Conservation (phyloP, 148 eudicot genomes). For the Rhododendron henanense region DNA sequence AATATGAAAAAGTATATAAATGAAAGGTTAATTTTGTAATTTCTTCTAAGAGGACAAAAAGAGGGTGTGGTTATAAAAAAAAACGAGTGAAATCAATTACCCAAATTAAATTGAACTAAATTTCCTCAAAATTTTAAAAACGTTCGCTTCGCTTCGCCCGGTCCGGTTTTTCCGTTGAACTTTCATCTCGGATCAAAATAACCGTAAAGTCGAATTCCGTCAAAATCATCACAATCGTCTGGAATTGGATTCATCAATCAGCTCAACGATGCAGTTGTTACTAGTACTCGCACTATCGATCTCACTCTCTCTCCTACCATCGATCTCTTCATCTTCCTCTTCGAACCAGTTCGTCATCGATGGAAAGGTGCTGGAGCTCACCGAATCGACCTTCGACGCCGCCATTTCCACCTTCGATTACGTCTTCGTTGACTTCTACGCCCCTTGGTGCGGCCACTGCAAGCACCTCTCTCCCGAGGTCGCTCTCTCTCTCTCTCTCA, state of each 20-base stretch:
- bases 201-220: too few species aligned
- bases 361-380: conserved; percentile 72
- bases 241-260: neutral
- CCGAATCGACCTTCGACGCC: conserved; percentile 72
- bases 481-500: neutral
- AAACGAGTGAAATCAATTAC: too few species aligned
- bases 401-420: conserved; percentile 69
- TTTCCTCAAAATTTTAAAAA: too few species aligned
- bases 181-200: too few species aligned
- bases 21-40: too few species aligned
- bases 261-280: neutral
- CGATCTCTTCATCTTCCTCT: conserved; percentile 4
- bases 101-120: too few species aligned
- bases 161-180: too few species aligned
- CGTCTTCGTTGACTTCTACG: conserved; percentile 80
- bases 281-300: conserved; percentile 11
- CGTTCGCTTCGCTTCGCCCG: too few species aligned
- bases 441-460: conserved; percentile 98
- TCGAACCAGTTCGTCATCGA: conserved; percentile 30
- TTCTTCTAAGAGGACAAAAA: too few species aligned
- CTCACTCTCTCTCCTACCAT: conserved; percentile 12
- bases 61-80: too few species aligned
- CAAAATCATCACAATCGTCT: neutral
- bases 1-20: too few species aligned
- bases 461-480: conserved; percentile 86